phyloP scores from a whole-genome alignment of 2,329 filamentous ascomycete species.

The Penicillium digitatum region DNA sequence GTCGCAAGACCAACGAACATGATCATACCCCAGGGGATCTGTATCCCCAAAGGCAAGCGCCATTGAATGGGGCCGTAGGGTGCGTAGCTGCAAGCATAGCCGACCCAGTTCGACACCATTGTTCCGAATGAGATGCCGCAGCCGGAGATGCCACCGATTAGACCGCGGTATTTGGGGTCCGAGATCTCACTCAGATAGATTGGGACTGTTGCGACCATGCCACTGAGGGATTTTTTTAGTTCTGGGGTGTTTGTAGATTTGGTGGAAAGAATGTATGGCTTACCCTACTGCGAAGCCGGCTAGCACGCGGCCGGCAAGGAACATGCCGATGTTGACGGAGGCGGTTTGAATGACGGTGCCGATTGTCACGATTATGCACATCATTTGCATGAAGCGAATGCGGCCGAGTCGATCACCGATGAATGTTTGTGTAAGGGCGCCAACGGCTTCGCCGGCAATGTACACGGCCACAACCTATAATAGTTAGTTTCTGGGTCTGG shows the following conservation, averaged over 20 bases:
- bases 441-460: slow-evolving; percentile 57
- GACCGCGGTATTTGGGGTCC: slow-evolving; percentile 47
- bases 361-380: slow-evolving; percentile 54
- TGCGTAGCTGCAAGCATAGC: slow-evolving; percentile 53
- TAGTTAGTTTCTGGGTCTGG: neutral
- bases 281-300: slow-evolving; percentile 49
- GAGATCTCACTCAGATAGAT: slow-evolving; percentile 56
- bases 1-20: slow-evolving; percentile 53
- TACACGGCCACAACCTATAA: slow-evolving; percentile 54
- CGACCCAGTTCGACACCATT: slow-evolving; percentile 57
- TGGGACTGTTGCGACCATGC: slow-evolving; percentile 51
- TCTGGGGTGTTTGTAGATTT: neutral
- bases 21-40: slow-evolving; percentile 55
- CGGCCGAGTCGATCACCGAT: slow-evolving; percentile 53
- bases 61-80: slow-evolving; percentile 53
- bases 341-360: slow-evolving; percentile 54
- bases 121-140: slow-evolving; percentile 55
- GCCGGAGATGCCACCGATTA: slow-evolving; percentile 54
- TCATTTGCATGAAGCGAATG: slow-evolving; percentile 52
- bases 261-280: slow-evolving; percentile 10
- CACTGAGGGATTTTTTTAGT: slow-evolving; percentile 29
- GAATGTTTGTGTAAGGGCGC: slow-evolving; percentile 52
- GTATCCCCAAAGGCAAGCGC: slow-evolving; percentile 53
- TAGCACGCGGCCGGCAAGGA: slow-evolving; percentile 49
- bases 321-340: slow-evolving; percentile 54